These are phyloP conservation scores for Trichoderma gamsii DNA, from an alignment of 495 filamentous ascomycete species.

Conservation along the genomic window DNA sequence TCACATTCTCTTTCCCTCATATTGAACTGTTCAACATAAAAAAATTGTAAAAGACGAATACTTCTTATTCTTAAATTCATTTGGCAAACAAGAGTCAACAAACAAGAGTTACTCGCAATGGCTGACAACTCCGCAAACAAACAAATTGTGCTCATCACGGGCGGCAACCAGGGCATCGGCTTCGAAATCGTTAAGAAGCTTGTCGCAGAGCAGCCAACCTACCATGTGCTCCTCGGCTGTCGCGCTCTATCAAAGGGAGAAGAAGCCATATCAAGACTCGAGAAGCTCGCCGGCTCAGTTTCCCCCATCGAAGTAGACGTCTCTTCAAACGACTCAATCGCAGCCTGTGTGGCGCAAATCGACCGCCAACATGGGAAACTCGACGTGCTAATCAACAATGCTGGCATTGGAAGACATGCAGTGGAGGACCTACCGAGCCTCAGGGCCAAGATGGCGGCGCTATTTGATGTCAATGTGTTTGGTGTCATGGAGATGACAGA, in stretches of 20 bases:
- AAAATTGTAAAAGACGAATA: too few relatives aligned
- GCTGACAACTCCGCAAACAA: slow-evolving; percentile 15
- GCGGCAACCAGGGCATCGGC: slow-evolving; percentile 46
- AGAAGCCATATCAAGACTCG: slow-evolving; percentile 22
- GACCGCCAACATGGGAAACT: slow-evolving; percentile 35
- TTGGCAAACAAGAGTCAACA: too few relatives aligned
- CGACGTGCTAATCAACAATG: slow-evolving; percentile 51
- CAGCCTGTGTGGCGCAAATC: slow-evolving; percentile 33
- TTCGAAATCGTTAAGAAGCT: slow-evolving; percentile 39
- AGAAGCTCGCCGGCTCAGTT: slow-evolving; percentile 17
- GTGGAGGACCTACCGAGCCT: background rate
- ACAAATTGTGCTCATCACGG: slow-evolving; percentile 40
- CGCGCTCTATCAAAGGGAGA: slow-evolving; percentile 20
- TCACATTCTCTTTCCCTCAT: too few relatives aligned
- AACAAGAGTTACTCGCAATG: background rate
- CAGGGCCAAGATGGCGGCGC: slow-evolving; percentile 12
- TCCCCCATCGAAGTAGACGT: slow-evolving; percentile 38
- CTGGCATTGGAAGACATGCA: slow-evolving; percentile 24
- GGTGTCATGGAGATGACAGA: slow-evolving; percentile 35
- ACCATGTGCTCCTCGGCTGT: slow-evolving; percentile 36
- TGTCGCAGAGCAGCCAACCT: slow-evolving; percentile 25
- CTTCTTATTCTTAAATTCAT: too few relatives aligned
- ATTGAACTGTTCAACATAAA: too few relatives aligned
- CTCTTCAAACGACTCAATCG: slow-evolving; percentile 46
- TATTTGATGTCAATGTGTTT: slow-evolving; percentile 40